Evolutionary conservation across 2,329 filamentous ascomycete genomes (phyloP).

Genomic region (Orbilia ellipsospora): DNA sequence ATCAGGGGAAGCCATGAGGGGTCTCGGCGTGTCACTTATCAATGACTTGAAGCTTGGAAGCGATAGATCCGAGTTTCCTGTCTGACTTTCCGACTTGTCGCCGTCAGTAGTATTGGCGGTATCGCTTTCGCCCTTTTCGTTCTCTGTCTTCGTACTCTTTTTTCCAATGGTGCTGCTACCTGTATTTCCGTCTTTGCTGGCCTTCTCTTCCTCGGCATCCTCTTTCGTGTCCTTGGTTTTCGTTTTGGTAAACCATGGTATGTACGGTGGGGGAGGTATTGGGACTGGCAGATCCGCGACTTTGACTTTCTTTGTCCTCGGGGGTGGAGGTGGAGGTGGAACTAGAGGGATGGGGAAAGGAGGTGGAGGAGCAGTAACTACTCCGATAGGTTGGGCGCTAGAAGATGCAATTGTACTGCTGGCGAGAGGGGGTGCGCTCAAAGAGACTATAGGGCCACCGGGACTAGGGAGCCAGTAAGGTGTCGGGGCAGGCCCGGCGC

Average conservation of each 20-base stretch:
- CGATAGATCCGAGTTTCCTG: conserved; percentile 3
- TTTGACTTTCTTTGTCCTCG: conserved; percentile 9
- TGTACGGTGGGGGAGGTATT: conserved; percentile 4
- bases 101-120: neutral
- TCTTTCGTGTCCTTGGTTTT: conserved; percentile 10
- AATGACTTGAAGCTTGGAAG: conserved; percentile 16
- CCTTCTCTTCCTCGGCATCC: conserved; percentile 2
- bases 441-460: conserved; percentile 10
- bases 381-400: neutral
- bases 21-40: conserved; percentile 9
- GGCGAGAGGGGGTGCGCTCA: conserved; percentile 2
- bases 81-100: neutral
- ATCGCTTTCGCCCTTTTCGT: neutral
- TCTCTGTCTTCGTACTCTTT: conserved; percentile 8
- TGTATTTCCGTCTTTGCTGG: conserved; percentile 24
- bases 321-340: conserved; percentile 2
- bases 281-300: neutral
- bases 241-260: conserved; percentile 14
- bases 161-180: neutral
- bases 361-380: neutral
- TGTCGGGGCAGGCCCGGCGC: conserved; percentile 27
- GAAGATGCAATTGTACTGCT: conserved; percentile 12
- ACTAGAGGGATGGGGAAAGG: neutral
- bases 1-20: conserved; percentile 26
- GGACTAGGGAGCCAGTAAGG: conserved; percentile 32